Evolutionary conservation across 257 asterid genomes (phyloP), one percentile per base, ranked within the genome.

Genomic region (Solanum pennellii): DNA sequence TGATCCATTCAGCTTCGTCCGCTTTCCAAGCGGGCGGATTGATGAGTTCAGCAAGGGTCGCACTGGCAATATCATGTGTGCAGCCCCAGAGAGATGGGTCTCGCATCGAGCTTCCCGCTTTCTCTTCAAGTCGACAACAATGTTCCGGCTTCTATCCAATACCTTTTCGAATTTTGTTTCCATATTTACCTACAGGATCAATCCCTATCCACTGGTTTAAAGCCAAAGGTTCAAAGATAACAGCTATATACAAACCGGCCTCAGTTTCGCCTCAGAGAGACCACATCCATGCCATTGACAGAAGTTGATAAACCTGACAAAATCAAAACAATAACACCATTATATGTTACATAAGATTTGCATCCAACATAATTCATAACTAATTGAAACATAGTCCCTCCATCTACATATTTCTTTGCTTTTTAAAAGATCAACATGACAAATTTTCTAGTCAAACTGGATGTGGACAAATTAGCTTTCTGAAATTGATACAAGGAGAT

Each of bases 131-230:
- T 89, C 93, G 69, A 90, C 93, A 69, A 86, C 90, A 89, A 89
- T 89, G 37, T 71, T 91, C 42, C 82, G 83, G 69, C 92, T 92
- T 88, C 89, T 94, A 96, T 91, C 99, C 97, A 91, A 96, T 91
- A 88, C 98, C 98, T 91, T 94, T 90, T 80, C 97, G 93, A 72
- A 92, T 89, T 91, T 91, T 79, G 94, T 82, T 89, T 93, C 93
- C 97, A 93, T 96, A 83, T 88, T 89, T 91, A 76, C 91, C 89
- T 77, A 86, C 89, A 79, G 86, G 91, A 94, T 90, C 93, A 89
- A 96, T 93, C 92, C 92, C 94, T 90, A 90, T 89, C 88, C 88
- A 87, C 92, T 80, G 88, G 87, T 86, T 88, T 84, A 91, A 88
- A 88, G 90, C 88, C 88, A 87, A 92, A 83, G 89, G 91, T 86